Evolutionary conservation across 257 asterid species (phyloP).

Genomic region (Voacanga thouarsii): DNA sequence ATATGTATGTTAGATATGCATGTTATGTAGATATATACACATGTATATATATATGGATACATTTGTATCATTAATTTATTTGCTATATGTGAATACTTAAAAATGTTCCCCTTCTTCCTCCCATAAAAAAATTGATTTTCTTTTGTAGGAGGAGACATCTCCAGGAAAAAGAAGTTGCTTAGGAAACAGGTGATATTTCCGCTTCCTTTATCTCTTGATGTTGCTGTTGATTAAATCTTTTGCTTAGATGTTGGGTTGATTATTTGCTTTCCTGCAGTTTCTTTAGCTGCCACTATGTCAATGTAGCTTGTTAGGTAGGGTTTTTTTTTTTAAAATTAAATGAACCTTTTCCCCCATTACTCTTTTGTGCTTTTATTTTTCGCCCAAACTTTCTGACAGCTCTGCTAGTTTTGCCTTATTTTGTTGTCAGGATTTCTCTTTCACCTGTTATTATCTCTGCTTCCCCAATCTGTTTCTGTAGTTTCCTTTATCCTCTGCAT

Average conservation of each 20-base stretch:
- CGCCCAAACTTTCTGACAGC: not conserved
- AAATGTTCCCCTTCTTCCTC: not conserved
- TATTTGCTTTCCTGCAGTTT: not conserved
- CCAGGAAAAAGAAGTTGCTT: constrained; percentile 93
- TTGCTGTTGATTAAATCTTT: constrained; percentile 1
- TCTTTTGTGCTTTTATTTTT: not conserved
- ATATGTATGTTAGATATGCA: not conserved
- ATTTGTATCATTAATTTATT: not conserved
- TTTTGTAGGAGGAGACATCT: constrained; percentile 83
- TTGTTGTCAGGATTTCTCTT: no score
- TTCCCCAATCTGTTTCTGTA: not conserved
- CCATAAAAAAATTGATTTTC: constrained; percentile 10
- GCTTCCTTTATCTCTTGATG: not conserved
- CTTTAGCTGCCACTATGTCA: not conserved
- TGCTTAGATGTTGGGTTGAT: not conserved
- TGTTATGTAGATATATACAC: not conserved
- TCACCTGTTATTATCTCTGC: no score
- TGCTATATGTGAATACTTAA: not conserved
- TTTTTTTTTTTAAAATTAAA: no score
- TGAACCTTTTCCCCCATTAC: not conserved
- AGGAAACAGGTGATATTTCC: constrained; percentile 62
- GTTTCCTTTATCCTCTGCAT: not conserved
- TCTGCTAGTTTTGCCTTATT: not conserved
- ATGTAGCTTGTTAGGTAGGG: not conserved
- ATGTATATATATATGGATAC: not conserved